phyloP scores from a whole-genome alignment of 768 basidiomycete genomes.

The Udeniomyces megalosporus region DNA sequence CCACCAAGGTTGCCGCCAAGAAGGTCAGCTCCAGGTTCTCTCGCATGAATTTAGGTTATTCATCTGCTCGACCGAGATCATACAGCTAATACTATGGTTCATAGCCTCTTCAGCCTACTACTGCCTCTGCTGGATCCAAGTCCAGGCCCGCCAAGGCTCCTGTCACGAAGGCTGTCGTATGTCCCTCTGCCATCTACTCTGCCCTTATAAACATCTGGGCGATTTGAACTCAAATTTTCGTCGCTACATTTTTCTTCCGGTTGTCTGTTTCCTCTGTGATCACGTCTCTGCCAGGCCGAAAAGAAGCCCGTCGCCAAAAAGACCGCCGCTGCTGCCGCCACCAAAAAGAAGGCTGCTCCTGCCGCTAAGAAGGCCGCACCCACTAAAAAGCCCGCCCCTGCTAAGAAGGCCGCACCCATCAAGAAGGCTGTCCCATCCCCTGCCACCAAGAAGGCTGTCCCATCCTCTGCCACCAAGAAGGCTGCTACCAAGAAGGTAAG shows the following conservation, averaged over 20 bases:
- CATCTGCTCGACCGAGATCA: no score
- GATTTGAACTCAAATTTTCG: background rate
- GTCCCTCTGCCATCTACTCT: background rate
- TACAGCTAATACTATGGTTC: no score
- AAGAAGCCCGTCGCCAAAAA: background rate
- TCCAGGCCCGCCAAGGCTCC: conserved; percentile 24
- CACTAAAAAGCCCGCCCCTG: conserved; percentile 19
- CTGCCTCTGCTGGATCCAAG: conserved; percentile 23
- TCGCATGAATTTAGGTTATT: no score
- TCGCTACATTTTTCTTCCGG: background rate
- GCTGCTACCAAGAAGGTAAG: conserved; percentile 32
- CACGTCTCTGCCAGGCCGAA: background rate
- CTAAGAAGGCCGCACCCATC: conserved; percentile 12
- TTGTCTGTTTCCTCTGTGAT: no score
- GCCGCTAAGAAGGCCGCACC: conserved; percentile 13
- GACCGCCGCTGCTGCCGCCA: conserved; percentile 20
- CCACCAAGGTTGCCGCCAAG: conserved; percentile 16
- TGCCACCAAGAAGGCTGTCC: conserved; percentile 18
- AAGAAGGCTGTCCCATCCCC: conserved; percentile 3
- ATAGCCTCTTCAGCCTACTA: conserved; percentile 18
- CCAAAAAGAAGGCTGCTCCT: conserved; percentile 31
- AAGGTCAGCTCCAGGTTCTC: no score
- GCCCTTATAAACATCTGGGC: background rate
- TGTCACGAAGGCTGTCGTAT: conserved; percentile 8
- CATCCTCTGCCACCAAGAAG: conserved; percentile 28